Evolutionary conservation across 129 eudicot genomes (phyloP), one percentile per base, ranked within the genome.

Genomic region (Lactuca saligna): DNA sequence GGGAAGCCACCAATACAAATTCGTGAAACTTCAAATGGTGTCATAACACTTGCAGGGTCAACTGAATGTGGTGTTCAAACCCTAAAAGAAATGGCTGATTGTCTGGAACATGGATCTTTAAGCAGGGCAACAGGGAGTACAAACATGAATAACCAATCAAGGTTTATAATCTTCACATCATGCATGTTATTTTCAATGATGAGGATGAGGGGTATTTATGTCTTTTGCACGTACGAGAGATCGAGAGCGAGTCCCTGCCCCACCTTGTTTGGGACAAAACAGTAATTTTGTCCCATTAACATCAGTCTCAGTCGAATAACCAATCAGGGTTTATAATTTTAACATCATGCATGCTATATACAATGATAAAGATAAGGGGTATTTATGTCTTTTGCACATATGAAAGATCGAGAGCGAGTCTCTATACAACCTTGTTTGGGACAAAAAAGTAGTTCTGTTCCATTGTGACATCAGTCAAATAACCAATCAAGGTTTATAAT

Each of bases 121-220:
- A 87, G 88, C 86, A 81, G 99, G 83, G 99, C 99, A 42, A 94
- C 99, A 0, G 99, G 99, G 66, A 94, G 99, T 79, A 94, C 99
- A 59, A 94, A 94, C 82, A 94, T 94, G 99, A 94, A 94, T 70
- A 87, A 94, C 74, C 99, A 94, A 76, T 94, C 99, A 15, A 90
- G 99, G 99, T 94, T 64, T 41, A 65, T 46, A 31, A 31, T 25
- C 13, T 58, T 58, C 12, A 38, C 56, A 61, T 79, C 8, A 29
- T 31, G 32, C 57, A 34, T 32, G 20, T 63, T 39, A 33, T 70
- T 75, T 33, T 54, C 12, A 34, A 50, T 59, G 29, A 25, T 1
- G 29, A 25, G 29, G 29, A 25, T 25, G 29, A 25, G 29, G 29
- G 44, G 44, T 39, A 39, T 39, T 39, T 46, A 8, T 46, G 51